phyloP scores from a whole-genome alignment of 208 protist species.

The Naegleria gruberi region DNA sequence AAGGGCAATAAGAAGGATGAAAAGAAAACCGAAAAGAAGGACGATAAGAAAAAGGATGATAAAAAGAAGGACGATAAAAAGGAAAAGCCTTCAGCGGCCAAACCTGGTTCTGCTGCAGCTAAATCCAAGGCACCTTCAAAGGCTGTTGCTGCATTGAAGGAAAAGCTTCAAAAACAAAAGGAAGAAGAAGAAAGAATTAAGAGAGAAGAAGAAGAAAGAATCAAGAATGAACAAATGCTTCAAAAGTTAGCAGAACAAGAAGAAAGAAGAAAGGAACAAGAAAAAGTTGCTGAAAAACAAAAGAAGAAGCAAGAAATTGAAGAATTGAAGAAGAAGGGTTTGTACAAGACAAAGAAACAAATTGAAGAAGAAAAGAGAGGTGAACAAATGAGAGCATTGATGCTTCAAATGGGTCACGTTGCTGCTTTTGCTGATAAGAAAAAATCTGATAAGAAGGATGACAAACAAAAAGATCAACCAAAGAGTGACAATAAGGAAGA shows the following conservation, averaged over 20 bases:
- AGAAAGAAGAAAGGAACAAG: neutral
- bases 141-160: neutral
- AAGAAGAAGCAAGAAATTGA: constrained; percentile 42
- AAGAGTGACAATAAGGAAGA: neutral
- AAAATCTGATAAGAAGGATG: constrained; percentile 10
- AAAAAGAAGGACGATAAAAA: constrained; percentile 56
- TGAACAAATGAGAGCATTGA: neutral
- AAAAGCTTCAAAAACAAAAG: neutral
- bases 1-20: neutral
- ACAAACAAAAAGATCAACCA: neutral
- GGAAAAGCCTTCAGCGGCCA: constrained; percentile 55
- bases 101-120: constrained; percentile 36
- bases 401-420: neutral
- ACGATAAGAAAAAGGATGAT: constrained; percentile 68
- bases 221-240: constrained; percentile 43
- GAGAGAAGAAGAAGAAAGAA: constrained; percentile 24
- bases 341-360: constrained; percentile 18
- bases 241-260: constrained; percentile 47
- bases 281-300: neutral
- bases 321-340: constrained; percentile 52
- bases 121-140: neutral
- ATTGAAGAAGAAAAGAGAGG: constrained; percentile 18
- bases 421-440: constrained; percentile 5
- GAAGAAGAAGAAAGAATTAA: neutral
- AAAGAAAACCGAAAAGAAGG: constrained; percentile 62